Conservation (phyloP, 257 asterid species). For the Plectranthus barbatus region DNA sequence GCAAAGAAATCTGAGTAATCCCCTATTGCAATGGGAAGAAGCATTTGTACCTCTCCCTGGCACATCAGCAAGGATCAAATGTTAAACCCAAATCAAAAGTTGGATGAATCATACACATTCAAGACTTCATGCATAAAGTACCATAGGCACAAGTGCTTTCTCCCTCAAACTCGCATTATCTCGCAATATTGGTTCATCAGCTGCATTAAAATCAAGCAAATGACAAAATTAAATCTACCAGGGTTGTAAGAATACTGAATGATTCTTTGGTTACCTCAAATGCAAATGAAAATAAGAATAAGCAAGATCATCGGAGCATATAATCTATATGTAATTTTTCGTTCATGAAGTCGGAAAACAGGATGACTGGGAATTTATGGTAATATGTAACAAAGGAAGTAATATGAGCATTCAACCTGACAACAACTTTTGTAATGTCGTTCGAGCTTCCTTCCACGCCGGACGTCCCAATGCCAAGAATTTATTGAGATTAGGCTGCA, state of each 20-base stretch:
- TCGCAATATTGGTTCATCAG: conserved; percentile 60
- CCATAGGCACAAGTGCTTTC: conserved; percentile 74
- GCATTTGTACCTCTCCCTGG: conserved; percentile 74
- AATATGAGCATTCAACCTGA: conserved; percentile 44
- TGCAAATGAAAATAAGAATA: background rate
- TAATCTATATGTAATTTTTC: background rate
- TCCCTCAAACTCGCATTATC: conserved; percentile 58
- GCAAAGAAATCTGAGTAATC: conserved; percentile 96
- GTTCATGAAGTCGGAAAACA: background rate
- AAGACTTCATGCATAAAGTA: conserved; percentile 19
- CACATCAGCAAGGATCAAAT: conserved; percentile 16
- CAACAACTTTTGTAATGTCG: conserved; percentile 70
- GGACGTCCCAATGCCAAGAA: conserved; percentile 78
- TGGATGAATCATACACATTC: background rate
- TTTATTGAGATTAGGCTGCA: conserved; percentile 74
- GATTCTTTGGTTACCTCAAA: background rate
- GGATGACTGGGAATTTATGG: background rate
- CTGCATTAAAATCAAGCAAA: conserved; percentile 37
- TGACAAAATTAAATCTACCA: background rate
- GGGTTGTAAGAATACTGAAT: background rate
- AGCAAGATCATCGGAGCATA: background rate
- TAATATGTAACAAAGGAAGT: background rate
- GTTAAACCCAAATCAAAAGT: background rate
- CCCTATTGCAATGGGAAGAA: conserved; percentile 83
- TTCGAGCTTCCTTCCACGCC: conserved; percentile 98